Conservation (phyloP, 1,284 basidiomycete species). For the Puccinia novopanici region DNA sequence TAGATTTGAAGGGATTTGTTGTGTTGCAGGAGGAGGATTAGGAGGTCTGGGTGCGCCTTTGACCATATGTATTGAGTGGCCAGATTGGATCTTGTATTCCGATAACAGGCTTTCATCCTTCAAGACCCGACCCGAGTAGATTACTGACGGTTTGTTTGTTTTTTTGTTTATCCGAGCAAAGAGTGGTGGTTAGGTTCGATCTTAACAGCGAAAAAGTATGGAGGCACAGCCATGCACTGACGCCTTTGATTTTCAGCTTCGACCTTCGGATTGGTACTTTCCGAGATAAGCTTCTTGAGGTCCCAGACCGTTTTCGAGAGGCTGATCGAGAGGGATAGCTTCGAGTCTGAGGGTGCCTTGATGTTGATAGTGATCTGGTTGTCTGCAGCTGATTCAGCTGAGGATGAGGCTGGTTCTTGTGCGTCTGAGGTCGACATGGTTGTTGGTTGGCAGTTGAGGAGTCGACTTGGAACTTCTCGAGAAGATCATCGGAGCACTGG, state of each 20-base stretch:
- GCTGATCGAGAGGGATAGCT: slow-evolving; percentile 77
- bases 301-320: slow-evolving; percentile 71
- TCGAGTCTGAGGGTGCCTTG: slow-evolving; percentile 60
- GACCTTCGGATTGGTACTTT: slow-evolving; percentile 68
- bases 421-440: neutral
- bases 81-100: slow-evolving; percentile 77
- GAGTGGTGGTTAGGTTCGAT: too few species aligned
- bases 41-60: slow-evolving; percentile 72
- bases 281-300: slow-evolving; percentile 80
- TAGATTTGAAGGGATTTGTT: slow-evolving; percentile 71
- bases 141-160: slow-evolving; percentile 30
- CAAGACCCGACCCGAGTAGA: slow-evolving; percentile 60
- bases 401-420: neutral
- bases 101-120: slow-evolving; percentile 81
- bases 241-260: slow-evolving; percentile 62
- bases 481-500: too few species aligned
- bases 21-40: slow-evolving; percentile 65
- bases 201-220: too few species aligned
- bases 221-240: neutral
- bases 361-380: slow-evolving; percentile 54
- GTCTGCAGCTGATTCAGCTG: neutral
- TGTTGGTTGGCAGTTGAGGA: neutral
- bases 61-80: slow-evolving; percentile 65
- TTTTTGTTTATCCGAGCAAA: too few species aligned
- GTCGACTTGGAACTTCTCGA: neutral